Evolutionary conservation across 1,284 basidiomycete genomes (phyloP), one percentile per base, ranked within the genome.

Genomic region (Athelia psychrophila): DNA sequence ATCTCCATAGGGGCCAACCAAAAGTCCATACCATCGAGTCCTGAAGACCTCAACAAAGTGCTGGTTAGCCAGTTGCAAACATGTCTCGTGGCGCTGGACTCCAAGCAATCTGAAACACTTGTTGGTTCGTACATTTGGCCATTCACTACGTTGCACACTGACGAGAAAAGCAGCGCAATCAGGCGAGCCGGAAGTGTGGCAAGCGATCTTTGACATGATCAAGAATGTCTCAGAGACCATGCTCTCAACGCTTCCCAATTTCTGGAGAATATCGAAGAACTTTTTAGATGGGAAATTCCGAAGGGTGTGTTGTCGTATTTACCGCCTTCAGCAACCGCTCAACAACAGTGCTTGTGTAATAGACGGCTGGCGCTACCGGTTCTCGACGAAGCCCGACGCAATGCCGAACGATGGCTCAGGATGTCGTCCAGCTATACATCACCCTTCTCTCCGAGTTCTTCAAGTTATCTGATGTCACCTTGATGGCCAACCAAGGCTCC

Each of bases 281-380:
- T 96, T 95, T 66, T 85, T 95, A 69, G 94, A 97, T 44, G 95
- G 95, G 3, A 92, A 89, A 67, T 94, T 91, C 67, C 88, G 86
- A 66, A 91, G 87, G 77, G 93, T 93, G 53, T 54, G 68, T 46
- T 22, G 46, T 25, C 57, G 4, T 25, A 44, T 33, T 27, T 23
- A 20, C 22, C 24, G 18, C 46, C 16, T 4, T 33, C n/a, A n/a
- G n/a, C n/a, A n/a, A n/a, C n/a, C n/a, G n/a, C n/a, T n/a, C n/a
- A n/a, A n/a, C n/a, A n/a, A n/a, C n/a, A n/a, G n/a, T n/a, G n/a
- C n/a, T 52, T 46, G 38, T n/a, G n/a, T 19, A n/a, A 10, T 27
- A 46, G 44, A 23, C 44, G 19, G 25, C 20, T 5, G 70, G 65
- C 56, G 58, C 48, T 49, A 50, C 63, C n/a, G 69, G 69, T 22